Percentiles rank a stretch among this genome's conserved stretches.
Conservation (phyloP, 2,329 filamentous ascomycete species). For the Curvularia sp. region DNA sequence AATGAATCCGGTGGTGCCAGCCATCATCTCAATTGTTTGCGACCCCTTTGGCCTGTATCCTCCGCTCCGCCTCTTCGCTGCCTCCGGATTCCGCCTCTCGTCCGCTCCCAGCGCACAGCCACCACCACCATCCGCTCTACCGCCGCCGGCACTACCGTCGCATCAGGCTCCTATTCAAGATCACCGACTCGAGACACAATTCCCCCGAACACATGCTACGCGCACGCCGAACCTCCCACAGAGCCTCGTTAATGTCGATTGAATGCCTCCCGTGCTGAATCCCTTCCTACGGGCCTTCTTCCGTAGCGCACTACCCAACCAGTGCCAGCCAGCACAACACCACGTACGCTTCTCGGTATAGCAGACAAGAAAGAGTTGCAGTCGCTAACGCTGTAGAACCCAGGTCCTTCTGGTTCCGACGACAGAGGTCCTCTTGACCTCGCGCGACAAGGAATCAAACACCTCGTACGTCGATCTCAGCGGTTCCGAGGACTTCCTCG, state of each 20-base stretch:
- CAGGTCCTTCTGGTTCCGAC: conserved; percentile 87
- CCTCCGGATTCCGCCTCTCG: neutral
- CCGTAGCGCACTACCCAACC: conserved; percentile 87
- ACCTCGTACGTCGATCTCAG: conserved; percentile 79
- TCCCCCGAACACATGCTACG: conserved; percentile 42
- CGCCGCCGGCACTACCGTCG: conserved; percentile 22
- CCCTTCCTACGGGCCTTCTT: conserved; percentile 99
- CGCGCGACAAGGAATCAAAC: conserved; percentile 85
- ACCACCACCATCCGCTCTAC: conserved; percentile 8
- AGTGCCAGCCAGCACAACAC: conserved; percentile 90
- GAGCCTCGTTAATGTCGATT: conserved; percentile 55
- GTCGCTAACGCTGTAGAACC: conserved; percentile 10
- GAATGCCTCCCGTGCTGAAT: conserved; percentile 95
- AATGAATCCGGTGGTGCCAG: conserved; percentile 16
- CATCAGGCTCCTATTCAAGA: conserved; percentile 38
- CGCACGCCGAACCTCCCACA: conserved; percentile 25
- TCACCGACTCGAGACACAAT: conserved; percentile 13
- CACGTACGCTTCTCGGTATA: conserved; percentile 63
- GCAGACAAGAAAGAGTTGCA: neutral
- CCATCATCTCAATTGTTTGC: conserved; percentile 18
- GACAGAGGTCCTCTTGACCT: conserved; percentile 88
- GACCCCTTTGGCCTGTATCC: conserved; percentile 13
- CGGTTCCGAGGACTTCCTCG: conserved; percentile 90
- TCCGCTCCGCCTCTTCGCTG: conserved; percentile 6
- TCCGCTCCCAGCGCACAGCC: conserved; percentile 2